phyloP scores from a whole-genome alignment of 768 basidiomycete species.

The Lactarius pseudohatsudake region DNA sequence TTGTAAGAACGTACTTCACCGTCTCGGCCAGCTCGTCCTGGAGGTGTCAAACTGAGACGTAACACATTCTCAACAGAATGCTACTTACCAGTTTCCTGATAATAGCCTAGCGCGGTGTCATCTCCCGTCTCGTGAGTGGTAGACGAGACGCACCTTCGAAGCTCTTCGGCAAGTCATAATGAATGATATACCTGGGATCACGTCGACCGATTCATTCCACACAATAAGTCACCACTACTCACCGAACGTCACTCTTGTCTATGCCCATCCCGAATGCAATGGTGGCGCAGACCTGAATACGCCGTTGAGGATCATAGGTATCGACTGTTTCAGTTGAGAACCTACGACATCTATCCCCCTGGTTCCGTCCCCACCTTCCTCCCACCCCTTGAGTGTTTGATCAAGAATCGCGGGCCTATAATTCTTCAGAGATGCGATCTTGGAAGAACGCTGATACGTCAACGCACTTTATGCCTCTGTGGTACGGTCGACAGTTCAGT shows the following conservation, averaged over 20 bases:
- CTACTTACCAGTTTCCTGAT: constrained; percentile 76
- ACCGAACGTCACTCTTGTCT: constrained; percentile 79
- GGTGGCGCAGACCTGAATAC: constrained; percentile 65
- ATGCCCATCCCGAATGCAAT: constrained; percentile 88
- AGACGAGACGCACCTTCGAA: constrained; percentile 59
- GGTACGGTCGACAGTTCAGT: constrained; percentile 68
- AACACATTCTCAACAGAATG: neutral
- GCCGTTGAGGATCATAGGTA: neutral
- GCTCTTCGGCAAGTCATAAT: constrained; percentile 80
- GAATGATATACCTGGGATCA: constrained; percentile 64
- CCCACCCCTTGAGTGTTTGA: constrained; percentile 56
- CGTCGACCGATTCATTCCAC: neutral
- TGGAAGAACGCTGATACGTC: constrained; percentile 20
- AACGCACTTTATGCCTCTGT: constrained; percentile 61
- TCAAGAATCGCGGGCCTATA: constrained; percentile 52
- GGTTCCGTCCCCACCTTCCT: constrained; percentile 50
- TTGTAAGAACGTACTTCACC: constrained; percentile 50
- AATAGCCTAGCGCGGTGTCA: constrained; percentile 58
- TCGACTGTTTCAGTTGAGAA: neutral
- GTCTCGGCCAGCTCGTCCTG: constrained; percentile 80
- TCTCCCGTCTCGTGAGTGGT: constrained; percentile 1
- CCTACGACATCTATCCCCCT: constrained; percentile 65
- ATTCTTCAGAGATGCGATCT: constrained; percentile 3
- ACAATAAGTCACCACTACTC: constrained; percentile 17
- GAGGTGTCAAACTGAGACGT: constrained; percentile 17